Base-by-base conservation (phyloP, 2,329 filamentous ascomycete genomes). In the Exophiala bonariae region DNA sequence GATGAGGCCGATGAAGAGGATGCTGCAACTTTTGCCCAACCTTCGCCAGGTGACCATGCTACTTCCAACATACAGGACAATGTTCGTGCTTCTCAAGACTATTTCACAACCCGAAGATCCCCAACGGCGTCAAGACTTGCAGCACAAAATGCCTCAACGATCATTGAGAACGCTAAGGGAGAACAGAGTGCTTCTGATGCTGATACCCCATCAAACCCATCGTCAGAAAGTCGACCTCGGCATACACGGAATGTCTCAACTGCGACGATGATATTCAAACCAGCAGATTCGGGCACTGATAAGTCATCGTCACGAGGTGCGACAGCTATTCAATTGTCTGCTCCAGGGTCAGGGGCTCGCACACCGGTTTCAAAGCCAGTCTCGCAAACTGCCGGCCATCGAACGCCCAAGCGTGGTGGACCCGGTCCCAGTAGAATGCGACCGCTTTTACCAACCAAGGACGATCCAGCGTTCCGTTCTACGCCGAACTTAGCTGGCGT, bases 211-310 rank as follows among this genome's bases (percentile, higher is more conserved):
- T 35, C 39, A n/a, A 20, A n/a, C 14, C n/a, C 26, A 36, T 46
- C 39, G 14, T 33, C 44, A 22, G 37, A 44, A 23, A 9, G 42
- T 30, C 49, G 43, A 14, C 65, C 71, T 35, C 70, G 67, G 18
- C 90, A 96, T 60, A 78, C 71, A 45, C 85, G 90, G 30, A 90
- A 89, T 10, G 66, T 86, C 3, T 96, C 91, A 0, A 86, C 83
- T 16, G 89, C 85, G 58, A 96, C 91, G 0, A 90, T 95, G 44
- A 73, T 96, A 1, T 95, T 87, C 68, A 90, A 87, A 26, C 90
- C 90, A 0, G 72, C 48, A 4, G 58, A 58, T 14, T 52, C 55
- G 2, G 43, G 46, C 32, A 50, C 49, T 5, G 55, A 58, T 14
- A 46, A 54, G 14, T 50, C 44, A 16, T 46, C 46, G 5, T 47